Evolutionary conservation across 2,329 filamentous ascomycete genomes (phyloP).

Genomic region (Chaetoscypha palmicola): DNA sequence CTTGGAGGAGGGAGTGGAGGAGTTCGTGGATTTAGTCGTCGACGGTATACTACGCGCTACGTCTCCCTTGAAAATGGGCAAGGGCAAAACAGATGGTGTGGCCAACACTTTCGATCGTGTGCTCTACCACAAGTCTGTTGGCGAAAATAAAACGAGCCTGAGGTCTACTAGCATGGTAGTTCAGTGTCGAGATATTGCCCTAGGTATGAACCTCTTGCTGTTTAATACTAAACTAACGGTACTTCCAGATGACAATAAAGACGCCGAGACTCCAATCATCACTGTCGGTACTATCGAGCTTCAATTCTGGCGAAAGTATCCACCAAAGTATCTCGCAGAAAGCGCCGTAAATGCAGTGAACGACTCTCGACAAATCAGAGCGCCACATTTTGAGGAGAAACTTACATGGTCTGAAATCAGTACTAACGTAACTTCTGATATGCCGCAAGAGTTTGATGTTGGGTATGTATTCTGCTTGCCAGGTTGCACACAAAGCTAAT

Average conservation of each 20-base stretch:
- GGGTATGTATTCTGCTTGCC: slow-evolving; percentile 9
- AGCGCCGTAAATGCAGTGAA: slow-evolving; percentile 6
- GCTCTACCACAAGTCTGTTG: slow-evolving; percentile 4
- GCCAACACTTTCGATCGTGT: slow-evolving; percentile 2
- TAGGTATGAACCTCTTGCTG: slow-evolving; percentile 5
- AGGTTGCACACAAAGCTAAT: neutral
- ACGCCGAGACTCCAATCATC: slow-evolving; percentile 1
- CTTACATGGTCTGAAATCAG: too few species aligned
- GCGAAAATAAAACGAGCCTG: slow-evolving; percentile 2
- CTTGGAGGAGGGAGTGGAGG: slow-evolving; percentile 7
- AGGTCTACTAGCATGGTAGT: slow-evolving; percentile 11
- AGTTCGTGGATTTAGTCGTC: slow-evolving; percentile 22
- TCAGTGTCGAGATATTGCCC: slow-evolving; percentile 6
- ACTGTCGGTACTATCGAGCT: slow-evolving; percentile 13
- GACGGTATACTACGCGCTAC: slow-evolving; percentile 26
- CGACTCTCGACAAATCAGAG: too few species aligned
- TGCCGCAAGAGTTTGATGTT: slow-evolving; percentile 19
- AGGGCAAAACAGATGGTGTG: neutral
- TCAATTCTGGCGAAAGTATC: slow-evolving; percentile 12
- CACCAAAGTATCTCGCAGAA: neutral
- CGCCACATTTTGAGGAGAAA: too few species aligned
- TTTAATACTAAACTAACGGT: too few species aligned
- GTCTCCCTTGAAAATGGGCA: slow-evolving; percentile 4
- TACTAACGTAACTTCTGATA: slow-evolving; percentile 1
- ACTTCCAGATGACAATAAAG: too few species aligned